Conservation (phyloP, 208 protist species). For the Wallacemonas collosoma region DNA sequence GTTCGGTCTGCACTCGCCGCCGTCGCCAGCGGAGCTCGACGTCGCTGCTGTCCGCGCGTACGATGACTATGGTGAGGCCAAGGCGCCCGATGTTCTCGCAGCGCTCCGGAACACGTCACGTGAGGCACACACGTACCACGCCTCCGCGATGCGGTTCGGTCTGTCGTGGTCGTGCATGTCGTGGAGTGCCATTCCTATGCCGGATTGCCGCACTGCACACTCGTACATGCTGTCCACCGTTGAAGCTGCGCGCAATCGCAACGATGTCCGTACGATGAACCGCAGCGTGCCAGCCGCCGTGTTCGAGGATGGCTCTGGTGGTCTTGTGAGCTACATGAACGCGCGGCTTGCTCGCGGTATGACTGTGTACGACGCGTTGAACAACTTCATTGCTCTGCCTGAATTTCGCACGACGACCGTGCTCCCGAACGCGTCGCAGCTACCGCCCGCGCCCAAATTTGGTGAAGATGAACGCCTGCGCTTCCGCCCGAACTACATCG, state of each 20-base stretch:
- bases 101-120: background rate
- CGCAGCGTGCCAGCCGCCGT: background rate
- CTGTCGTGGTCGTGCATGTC: background rate
- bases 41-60: constrained; percentile 7
- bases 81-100: background rate
- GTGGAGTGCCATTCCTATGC: background rate
- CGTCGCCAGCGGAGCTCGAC: background rate
- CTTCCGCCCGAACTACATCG: background rate
- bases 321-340: background rate
- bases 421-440: background rate
- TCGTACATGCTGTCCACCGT: background rate
- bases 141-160: background rate
- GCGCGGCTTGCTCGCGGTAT: background rate
- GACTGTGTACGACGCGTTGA: constrained; percentile 1
- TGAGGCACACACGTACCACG: constrained; percentile 4
- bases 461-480: background rate
- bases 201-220: background rate
- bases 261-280: background rate
- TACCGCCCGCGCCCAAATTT: background rate
- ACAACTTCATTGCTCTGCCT: background rate
- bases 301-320: background rate
- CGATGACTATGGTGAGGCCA: constrained; percentile 1
- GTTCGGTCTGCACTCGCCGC: constrained; percentile 4
- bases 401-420: background rate
- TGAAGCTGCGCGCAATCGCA: constrained; percentile 5